Evolutionary conservation across 2,329 filamentous ascomycete genomes (phyloP).

Genomic region (Chalaropsis ovoidea): DNA sequence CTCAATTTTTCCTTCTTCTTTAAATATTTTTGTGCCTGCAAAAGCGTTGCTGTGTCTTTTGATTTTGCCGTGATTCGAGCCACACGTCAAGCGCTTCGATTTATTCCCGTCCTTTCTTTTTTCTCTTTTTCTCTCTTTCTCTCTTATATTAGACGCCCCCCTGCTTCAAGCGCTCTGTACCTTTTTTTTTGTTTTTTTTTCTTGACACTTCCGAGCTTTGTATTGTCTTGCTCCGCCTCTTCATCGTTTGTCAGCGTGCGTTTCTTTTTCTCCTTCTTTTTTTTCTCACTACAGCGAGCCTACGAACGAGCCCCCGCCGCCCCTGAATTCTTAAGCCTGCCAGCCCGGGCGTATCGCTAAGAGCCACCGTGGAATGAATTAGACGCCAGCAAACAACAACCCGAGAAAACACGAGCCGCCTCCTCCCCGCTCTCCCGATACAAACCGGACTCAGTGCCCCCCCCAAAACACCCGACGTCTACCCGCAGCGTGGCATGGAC

Average conservation of each 20-base stretch:
- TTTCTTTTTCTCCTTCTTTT: slow-evolving; percentile 20
- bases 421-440: not conserved
- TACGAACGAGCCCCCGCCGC: too few species aligned
- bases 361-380: not conserved
- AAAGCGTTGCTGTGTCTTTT: not conserved
- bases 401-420: slow-evolving; percentile 10
- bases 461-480: not conserved
- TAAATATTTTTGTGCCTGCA: too few species aligned
- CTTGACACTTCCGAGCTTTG: not conserved
- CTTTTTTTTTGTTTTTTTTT: slow-evolving; percentile 2
- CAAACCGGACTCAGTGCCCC: too few species aligned
- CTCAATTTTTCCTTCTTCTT: too few species aligned
- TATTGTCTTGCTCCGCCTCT: too few species aligned
- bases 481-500: not conserved
- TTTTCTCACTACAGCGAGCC: not conserved
- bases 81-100: too few species aligned
- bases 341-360: not conserved
- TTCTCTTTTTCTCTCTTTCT: slow-evolving; percentile 16
- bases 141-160: not conserved
- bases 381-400: slow-evolving; percentile 1
- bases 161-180: not conserved
- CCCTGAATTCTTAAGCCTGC: too few species aligned
- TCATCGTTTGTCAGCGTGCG: not conserved
- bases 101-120: not conserved
- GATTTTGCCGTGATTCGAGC: not conserved